Evolutionary conservation across 805 yeast genomes (phyloP).

Genomic region (Schwanniomyces sp.): DNA sequence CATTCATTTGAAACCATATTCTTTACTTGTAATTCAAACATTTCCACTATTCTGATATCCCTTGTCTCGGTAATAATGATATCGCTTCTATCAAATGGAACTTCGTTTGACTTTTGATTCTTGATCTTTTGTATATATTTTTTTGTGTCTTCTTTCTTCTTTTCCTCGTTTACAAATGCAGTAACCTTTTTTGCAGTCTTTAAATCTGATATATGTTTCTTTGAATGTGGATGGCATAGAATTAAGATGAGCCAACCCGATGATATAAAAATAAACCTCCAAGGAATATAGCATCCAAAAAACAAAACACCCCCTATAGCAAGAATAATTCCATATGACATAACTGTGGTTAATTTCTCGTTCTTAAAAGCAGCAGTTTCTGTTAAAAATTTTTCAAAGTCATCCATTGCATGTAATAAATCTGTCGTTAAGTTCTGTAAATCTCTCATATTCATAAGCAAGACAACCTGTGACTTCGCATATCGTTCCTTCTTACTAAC

Average conservation of each 20-base stretch:
- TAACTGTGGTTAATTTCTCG: conserved; percentile 62
- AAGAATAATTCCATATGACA: conserved; percentile 40
- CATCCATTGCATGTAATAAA: conserved; percentile 49
- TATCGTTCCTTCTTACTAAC: conserved; percentile 13
- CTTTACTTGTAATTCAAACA: conserved; percentile 72
- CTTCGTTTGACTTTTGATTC: conserved; percentile 3
- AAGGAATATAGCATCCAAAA: conserved; percentile 57
- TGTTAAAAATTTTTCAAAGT: conserved; percentile 53
- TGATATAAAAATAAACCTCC: conserved; percentile 58
- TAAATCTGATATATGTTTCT: conserved; percentile 24
- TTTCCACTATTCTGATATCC: conserved; percentile 61
- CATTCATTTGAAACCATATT: conserved; percentile 62
- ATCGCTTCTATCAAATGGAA: conserved; percentile 40
- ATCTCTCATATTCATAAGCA: conserved; percentile 67
- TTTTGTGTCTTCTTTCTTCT: conserved; percentile 2
- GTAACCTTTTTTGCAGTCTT: conserved; percentile 8
- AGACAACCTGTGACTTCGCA: conserved; percentile 37
- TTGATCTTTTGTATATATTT: conserved; percentile 6
- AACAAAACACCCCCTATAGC: conserved; percentile 39
- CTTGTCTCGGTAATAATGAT: conserved; percentile 73
- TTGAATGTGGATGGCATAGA: conserved; percentile 59
- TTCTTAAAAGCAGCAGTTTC: conserved; percentile 71
- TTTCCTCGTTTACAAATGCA: conserved; percentile 2
- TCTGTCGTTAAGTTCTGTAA: conserved; percentile 65
- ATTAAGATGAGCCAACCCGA: conserved; percentile 57